phyloP scores from a whole-genome alignment of 495 filamentous ascomycete genomes.

The Acidiella bohemica region DNA sequence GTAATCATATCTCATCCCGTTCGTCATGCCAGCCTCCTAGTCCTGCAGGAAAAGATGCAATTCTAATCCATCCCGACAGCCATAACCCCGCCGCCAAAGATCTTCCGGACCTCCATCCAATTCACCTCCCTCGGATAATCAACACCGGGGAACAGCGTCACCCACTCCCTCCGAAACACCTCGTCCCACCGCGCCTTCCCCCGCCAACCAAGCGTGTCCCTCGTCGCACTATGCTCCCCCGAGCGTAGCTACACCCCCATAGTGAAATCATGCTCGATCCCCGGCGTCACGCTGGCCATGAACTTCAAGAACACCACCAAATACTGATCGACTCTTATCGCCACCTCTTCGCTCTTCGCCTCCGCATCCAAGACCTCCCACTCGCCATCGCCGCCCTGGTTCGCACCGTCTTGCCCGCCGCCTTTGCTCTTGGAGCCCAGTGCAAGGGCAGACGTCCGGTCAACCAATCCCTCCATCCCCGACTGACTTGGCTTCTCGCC shows the following conservation, averaged over 20 bases:
- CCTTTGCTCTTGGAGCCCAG: conserved; percentile 33
- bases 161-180: conserved; percentile 1
- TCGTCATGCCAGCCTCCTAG: too few species aligned
- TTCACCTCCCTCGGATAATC: conserved; percentile 16
- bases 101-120: conserved; percentile 18
- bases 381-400: conserved; percentile 53
- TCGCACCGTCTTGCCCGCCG: conserved; percentile 26
- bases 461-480: conserved; percentile 52
- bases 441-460: conserved; percentile 37
- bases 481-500: conserved; percentile 40
- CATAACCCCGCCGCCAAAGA: conserved; percentile 18
- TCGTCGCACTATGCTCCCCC: conserved; percentile 10
- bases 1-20: too few species aligned
- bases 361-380: conserved; percentile 68
- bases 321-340: conserved; percentile 94
- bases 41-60: too few species aligned
- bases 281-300: conserved; percentile 90
- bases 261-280: conserved; percentile 96
- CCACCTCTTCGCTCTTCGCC: conserved; percentile 68
- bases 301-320: conserved; percentile 97
- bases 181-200: neutral
- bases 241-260: conserved; percentile 62
- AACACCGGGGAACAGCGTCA: conserved; percentile 7
- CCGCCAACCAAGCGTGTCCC: neutral
- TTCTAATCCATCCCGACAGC: conserved; percentile 11